Base-by-base conservation (phyloP, 331 rosid genomes). In the Quercus phellos region DNA sequence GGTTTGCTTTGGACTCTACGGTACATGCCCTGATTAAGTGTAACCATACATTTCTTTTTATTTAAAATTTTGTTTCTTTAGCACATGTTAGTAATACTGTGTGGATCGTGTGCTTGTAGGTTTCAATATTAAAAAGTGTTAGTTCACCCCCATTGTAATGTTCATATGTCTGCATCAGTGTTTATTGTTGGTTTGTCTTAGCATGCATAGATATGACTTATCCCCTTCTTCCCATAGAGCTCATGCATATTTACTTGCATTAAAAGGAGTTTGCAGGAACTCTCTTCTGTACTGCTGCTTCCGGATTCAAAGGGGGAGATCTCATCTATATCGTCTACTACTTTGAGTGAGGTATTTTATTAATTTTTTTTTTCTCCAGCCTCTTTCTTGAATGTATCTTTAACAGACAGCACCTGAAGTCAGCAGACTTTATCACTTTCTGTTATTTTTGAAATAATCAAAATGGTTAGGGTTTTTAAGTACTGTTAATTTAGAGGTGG, bases 1-100 rank as follows among this genome's bases (percentile, higher is more conserved):
- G 95, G 95, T 54, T 85, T 94, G 77, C 80, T 94, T 77, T 94
- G 99, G 99, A 94, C 94, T 72, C 80, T 92, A 74, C 86, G 97
- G 97, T 92, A 86, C 82, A 88, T 79, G 35, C 85, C 78, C 78
- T 67, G 11, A 29, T 78, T 77, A 64, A 27, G n/a, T 24, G 64
- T 34, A 32, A 18, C 46, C 55, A 42, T 58, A 50, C 66, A 80
- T 73, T 77, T 51, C 70, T 77, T 43, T 79, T 78, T 74, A 74
- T 54, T 55, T 19, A 19, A 70, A 74, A 68, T 82, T 84, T 29
- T 27, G 21, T 73, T 38, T 55, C 72, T 75, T 71, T 53, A 55
- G 77, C 67, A 68, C 19, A 46, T 74, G 68, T 80, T 70, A 58
- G 19, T 80, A 72, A 72, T 71, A 26, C 54, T 29, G 42, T 18